A percentile compares a stretch with the other conserved stretches of the same genome.
Evolutionary conservation across 2,329 filamentous ascomycete genomes (phyloP).

Genomic region (Colletotrichum lupini): DNA sequence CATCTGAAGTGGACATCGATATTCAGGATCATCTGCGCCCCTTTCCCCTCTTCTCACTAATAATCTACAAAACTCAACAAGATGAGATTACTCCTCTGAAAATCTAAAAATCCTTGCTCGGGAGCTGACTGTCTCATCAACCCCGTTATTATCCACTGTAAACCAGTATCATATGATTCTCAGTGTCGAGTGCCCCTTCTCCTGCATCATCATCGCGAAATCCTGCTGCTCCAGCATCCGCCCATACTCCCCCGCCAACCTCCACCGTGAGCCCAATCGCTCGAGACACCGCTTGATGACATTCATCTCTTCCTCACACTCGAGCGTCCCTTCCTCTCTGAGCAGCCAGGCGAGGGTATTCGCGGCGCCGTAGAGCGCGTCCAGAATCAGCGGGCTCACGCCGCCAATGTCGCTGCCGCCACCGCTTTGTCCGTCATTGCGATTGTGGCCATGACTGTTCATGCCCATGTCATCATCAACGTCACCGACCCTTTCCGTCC

Average conservation of each 20-base stretch:
- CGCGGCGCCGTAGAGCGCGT: constrained; percentile 50
- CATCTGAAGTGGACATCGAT: no score
- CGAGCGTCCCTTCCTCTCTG: constrained; percentile 47
- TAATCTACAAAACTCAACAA: no score
- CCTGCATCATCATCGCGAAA: constrained; percentile 40
- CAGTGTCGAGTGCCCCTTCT: constrained; percentile 5
- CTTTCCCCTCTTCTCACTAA: no score
- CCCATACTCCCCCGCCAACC: constrained; percentile 49
- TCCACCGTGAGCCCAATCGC: constrained; percentile 46
- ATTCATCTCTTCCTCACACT: constrained; percentile 42
- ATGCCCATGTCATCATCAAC: constrained; percentile 33
- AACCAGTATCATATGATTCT: not conserved
- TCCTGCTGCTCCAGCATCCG: constrained; percentile 49
- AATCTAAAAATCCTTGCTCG: no score
- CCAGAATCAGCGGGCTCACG: constrained; percentile 49
- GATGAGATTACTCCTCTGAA: no score
- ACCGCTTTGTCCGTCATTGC: not conserved
- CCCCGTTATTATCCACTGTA: no score
- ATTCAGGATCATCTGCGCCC: no score
- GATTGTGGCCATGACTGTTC: no score
- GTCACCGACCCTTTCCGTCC: constrained; percentile 19
- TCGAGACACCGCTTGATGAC: constrained; percentile 43
- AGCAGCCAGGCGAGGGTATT: constrained; percentile 51
- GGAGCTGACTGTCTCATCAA: no score
- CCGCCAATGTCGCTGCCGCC: constrained; percentile 38